Evolutionary conservation across 208 protist genomes (phyloP).

Genomic region (Lotmaria passim): DNA sequence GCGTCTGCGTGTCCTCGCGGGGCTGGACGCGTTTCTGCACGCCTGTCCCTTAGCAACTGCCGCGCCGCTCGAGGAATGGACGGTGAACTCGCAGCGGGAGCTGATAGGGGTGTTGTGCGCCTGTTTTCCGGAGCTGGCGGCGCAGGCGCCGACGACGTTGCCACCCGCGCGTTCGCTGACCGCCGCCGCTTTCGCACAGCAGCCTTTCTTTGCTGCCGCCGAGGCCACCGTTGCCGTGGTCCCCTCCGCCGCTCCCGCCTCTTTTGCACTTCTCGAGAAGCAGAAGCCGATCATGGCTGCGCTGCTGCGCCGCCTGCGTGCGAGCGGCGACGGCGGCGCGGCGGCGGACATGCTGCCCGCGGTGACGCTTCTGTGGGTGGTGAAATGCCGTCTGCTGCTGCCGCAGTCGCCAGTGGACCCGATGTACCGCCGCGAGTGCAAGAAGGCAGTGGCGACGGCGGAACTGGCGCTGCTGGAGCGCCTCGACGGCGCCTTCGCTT

Average conservation of each 20-base stretch:
- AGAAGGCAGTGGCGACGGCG: conserved; percentile 43
- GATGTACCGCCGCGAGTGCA: conserved; percentile 69
- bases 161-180: conserved; percentile 15
- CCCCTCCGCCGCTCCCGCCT: not conserved
- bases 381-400: conserved; percentile 85
- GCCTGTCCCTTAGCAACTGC: conserved; percentile 47
- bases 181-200: conserved; percentile 17
- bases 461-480: conserved; percentile 55
- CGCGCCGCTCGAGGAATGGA: conserved; percentile 67
- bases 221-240: conserved; percentile 4
- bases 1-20: conserved; percentile 40
- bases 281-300: conserved; percentile 34
- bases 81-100: conserved; percentile 57
- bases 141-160: conserved; percentile 11
- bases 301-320: conserved; percentile 30
- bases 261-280: conserved; percentile 17
- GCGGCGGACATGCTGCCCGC: conserved; percentile 37
- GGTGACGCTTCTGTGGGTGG: conserved; percentile 61
- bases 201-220: conserved; percentile 25
- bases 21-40: conserved; percentile 54
- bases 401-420: conserved; percentile 82
- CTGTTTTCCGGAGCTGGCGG: conserved; percentile 48
- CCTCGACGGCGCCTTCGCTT: conserved; percentile 64
- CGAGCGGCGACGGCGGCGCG: conserved; percentile 3
- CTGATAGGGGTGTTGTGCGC: conserved; percentile 51